Conservation (phyloP, 1,284 basidiomycete genomes). For the Apiotrichum porosum region DNA sequence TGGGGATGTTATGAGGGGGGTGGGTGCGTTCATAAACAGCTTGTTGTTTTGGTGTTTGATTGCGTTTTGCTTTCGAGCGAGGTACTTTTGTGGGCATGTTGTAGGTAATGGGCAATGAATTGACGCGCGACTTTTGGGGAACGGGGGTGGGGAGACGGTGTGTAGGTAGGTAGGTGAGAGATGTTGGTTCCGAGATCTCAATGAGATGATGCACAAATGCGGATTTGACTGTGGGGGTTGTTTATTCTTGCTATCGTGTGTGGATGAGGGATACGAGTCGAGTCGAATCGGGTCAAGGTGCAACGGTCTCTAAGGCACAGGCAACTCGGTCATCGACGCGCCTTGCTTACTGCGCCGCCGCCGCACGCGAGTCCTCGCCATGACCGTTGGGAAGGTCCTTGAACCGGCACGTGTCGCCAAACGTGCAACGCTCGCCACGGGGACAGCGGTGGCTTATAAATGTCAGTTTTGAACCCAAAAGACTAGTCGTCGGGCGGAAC, state of each 20-base stretch:
- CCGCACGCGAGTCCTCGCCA: conserved; percentile 19
- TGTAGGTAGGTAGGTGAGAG: background rate
- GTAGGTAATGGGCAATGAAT: too few relatives aligned
- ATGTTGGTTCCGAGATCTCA: background rate
- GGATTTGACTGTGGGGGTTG: background rate
- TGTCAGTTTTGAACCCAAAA: background rate
- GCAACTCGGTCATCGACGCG: too few relatives aligned
- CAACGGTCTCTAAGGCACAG: background rate
- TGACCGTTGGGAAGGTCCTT: conserved; percentile 33
- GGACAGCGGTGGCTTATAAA: conserved; percentile 33
- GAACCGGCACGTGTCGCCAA: conserved; percentile 40
- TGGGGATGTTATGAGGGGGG: too few relatives aligned
- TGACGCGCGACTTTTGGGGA: too few relatives aligned
- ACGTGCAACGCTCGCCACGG: conserved; percentile 27
- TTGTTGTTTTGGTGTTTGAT: too few relatives aligned
- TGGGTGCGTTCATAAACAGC: too few relatives aligned
- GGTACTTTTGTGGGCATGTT: too few relatives aligned
- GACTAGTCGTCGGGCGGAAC: background rate
- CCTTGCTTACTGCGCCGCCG: background rate
- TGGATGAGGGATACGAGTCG: background rate
- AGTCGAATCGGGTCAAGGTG: background rate
- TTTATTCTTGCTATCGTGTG: background rate
- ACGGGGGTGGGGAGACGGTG: background rate
- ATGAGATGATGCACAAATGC: too few relatives aligned
- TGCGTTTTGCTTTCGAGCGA: too few relatives aligned